A percentile compares a stretch with the other conserved stretches of the same genome.
phyloP scores from a whole-genome alignment of 2,329 filamentous ascomycete genomes.

The Teratosphaeria zuluensis region DNA sequence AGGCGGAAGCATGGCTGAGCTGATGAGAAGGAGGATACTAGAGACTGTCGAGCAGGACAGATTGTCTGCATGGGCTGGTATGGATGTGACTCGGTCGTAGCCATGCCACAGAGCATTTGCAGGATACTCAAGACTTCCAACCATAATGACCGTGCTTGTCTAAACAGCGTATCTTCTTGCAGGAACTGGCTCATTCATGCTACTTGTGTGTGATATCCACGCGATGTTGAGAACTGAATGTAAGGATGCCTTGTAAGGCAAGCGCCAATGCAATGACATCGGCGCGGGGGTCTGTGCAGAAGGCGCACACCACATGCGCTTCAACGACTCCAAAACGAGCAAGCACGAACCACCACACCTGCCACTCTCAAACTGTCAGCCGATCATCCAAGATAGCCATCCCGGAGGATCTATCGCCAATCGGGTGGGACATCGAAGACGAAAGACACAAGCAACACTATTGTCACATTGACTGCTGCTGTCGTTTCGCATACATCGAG shows the following conservation, averaged over 20 bases:
- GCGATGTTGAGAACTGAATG: background rate
- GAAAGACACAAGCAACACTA: background rate
- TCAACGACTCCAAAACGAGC: background rate
- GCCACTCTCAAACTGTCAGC: background rate
- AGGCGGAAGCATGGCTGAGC: slow-evolving; percentile 38
- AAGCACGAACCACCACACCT: background rate
- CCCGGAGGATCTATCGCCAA: background rate
- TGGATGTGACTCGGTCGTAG: background rate
- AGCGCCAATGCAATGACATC: background rate
- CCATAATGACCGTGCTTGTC: too few relatives aligned
- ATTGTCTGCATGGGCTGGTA: slow-evolving; percentile 51
- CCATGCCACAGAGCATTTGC: too few relatives aligned
- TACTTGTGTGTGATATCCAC: background rate
- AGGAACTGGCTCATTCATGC: too few relatives aligned
- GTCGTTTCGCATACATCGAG: background rate
- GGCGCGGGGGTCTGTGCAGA: background rate
- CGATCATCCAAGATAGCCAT: background rate
- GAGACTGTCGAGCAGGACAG: slow-evolving; percentile 58
- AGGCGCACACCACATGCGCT: background rate
- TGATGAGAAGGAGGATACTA: slow-evolving; percentile 50
- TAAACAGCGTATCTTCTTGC: too few relatives aligned
- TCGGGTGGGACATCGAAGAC: background rate
- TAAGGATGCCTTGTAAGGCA: background rate
- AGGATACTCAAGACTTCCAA: too few relatives aligned
- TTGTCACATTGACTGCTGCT: background rate